A percentile compares a stretch with the other conserved stretches of the same genome.
phyloP scores from a whole-genome alignment of 148 eudicot species.

The Fagopyrum esculentum region DNA sequence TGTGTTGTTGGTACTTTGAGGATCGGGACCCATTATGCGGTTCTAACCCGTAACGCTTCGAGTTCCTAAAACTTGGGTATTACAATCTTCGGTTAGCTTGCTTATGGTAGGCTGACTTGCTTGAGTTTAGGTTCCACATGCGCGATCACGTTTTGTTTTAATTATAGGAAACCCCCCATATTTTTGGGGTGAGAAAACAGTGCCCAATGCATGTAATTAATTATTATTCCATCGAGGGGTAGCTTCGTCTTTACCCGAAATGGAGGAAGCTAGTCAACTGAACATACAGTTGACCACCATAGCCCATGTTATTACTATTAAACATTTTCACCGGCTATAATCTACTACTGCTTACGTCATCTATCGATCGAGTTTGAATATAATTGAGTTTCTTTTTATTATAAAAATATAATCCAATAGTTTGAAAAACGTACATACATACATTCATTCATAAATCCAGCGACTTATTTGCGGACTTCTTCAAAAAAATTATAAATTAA shows the following conservation, averaged over 20 bases:
- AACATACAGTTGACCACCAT: conserved; percentile 3
- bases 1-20: too few species aligned
- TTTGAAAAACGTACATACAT: not conserved
- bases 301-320: not conserved
- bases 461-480: not conserved
- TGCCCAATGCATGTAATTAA: not conserved
- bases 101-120: not conserved
- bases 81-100: too few species aligned
- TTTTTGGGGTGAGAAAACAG: not conserved
- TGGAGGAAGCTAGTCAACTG: not conserved
- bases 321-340: not conserved
- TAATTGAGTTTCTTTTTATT: not conserved
- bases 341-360: not conserved
- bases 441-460: not conserved
- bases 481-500: not conserved
- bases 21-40: too few species aligned
- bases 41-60: too few species aligned
- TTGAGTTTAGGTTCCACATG: not conserved
- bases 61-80: too few species aligned
- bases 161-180: not conserved
- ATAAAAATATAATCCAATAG: not conserved
- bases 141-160: not conserved
- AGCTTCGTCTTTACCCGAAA: not conserved
- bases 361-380: not conserved
- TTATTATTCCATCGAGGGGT: not conserved